Evolutionary conservation across 2,329 filamentous ascomycete species (phyloP).

Genomic region (Colletotrichum plurivorum): DNA sequence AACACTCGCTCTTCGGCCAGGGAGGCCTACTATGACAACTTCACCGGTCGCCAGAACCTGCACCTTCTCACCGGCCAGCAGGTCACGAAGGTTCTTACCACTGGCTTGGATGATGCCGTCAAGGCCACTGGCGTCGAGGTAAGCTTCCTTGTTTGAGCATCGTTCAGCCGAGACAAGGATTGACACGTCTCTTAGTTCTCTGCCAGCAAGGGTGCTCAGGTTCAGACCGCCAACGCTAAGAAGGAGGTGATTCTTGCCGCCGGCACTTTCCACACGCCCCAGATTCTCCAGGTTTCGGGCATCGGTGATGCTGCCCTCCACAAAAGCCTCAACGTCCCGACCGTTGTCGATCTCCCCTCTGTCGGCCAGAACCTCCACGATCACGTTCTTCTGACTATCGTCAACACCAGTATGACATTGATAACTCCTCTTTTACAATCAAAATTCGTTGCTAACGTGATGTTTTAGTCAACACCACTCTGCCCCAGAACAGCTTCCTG

Average conservation of each 20-base stretch:
- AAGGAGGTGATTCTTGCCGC: constrained; percentile 60
- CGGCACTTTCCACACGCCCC: constrained; percentile 56
- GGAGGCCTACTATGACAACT: constrained; percentile 47
- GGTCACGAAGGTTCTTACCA: constrained; percentile 45
- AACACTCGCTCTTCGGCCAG: constrained; percentile 47
- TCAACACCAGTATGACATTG: constrained; percentile 25
- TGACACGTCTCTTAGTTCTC: constrained; percentile 21
- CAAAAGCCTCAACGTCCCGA: constrained; percentile 32
- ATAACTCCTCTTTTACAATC: too few species aligned
- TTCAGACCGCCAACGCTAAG: constrained; percentile 29
- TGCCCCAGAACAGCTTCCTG: constrained; percentile 42
- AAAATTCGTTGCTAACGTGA: neutral
- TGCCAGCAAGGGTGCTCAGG: constrained; percentile 14
- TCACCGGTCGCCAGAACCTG: constrained; percentile 44
- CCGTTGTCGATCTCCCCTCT: constrained; percentile 36
- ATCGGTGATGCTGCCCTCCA: constrained; percentile 52
- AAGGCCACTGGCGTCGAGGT: constrained; percentile 42
- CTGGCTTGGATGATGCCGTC: constrained; percentile 22
- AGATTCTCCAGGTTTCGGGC: constrained; percentile 65
- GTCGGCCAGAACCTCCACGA: constrained; percentile 42
- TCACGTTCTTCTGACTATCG: constrained; percentile 32
- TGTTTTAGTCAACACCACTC: constrained; percentile 29
- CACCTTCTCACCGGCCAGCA: constrained; percentile 47
- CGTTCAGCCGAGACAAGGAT: neutral
- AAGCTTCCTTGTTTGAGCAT: neutral